Evolutionary conservation across 2,329 filamentous ascomycete genomes (phyloP), one percentile per base, ranked within the genome.

Genomic region (Fusarium sp.): DNA sequence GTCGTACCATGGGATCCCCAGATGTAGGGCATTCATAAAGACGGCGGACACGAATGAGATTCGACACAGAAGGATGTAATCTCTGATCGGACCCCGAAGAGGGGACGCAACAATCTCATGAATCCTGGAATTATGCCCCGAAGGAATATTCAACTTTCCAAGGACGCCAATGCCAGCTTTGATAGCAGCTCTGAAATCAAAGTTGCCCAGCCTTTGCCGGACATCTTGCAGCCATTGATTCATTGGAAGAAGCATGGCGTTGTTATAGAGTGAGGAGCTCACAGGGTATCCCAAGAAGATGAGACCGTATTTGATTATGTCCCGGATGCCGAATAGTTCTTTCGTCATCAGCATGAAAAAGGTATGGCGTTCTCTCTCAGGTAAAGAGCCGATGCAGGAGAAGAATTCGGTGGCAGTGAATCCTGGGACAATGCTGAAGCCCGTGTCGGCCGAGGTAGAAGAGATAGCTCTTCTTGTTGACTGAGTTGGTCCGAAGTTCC

Each of bases 361-460:
- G 13, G 52, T 35, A 18, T 35, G 52, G 18, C 52, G 52, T 37
- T 37, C 52, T 13, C 14, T 56, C 52, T 56, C 52, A 8, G 52
- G 52, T 8, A 35, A 56, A 10, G 52, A 56, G 6, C 52, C 29
- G 52, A 56, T 56, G n/a, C 52, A 56, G 2, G 52, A 56, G 52
- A 56, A 56, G 52, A 56, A 56, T n/a, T 56, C 52, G 31, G 52
- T 7, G 52, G 52, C 52, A 31, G 52, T 56, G 35, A 56, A 35
- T 24, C 31, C 52, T 35, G n/a, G 13, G 1, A 8, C 3, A 6
- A 35, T 54, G 27, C 5, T 11, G 50, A 34, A 34, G 50, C 18
- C 10, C 3, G 50, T 22, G 34, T 37, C n/a, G n/a, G 31, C 31
- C 8, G 52, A 35, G 18, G 29, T 24, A 14, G n/a, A 56, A 56